Percentiles rank a stretch among this genome's conserved stretches.
Conservation (phyloP, 768 basidiomycete species). For the Xerocomellus chrysenteron region DNA sequence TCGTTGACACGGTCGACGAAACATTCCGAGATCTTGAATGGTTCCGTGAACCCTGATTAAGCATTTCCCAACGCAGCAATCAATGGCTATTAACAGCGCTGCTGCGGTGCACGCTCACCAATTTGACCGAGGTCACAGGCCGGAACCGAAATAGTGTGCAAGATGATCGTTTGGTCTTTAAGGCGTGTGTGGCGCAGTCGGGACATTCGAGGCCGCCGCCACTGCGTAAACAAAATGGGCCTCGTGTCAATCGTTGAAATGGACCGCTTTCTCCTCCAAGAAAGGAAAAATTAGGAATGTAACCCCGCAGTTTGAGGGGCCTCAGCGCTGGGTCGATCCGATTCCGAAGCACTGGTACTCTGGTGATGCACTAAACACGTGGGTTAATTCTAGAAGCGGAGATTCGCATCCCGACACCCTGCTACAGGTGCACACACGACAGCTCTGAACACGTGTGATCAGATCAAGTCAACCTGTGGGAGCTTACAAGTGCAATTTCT, state of each 20-base stretch:
- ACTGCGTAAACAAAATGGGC: constrained; percentile 22
- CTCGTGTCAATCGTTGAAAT: constrained; percentile 18
- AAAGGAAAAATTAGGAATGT: constrained; percentile 14
- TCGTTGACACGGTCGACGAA: constrained; percentile 12
- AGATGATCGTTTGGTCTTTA: not conserved
- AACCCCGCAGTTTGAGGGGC: constrained; percentile 34
- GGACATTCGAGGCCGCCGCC: constrained; percentile 11
- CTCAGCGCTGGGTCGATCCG: constrained; percentile 24
- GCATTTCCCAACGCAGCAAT: constrained; percentile 9
- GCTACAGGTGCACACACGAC: constrained; percentile 14
- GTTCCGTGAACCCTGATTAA: constrained; percentile 8
- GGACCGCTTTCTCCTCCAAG: constrained; percentile 1
- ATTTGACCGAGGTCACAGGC: constrained; percentile 10
- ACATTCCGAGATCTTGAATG: constrained; percentile 6
- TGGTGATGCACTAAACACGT: constrained; percentile 11
- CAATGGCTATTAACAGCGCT: constrained; percentile 9
- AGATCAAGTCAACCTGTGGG: constrained; percentile 18
- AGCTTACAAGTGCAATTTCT: constrained; percentile 14
- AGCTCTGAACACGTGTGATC: constrained; percentile 24
- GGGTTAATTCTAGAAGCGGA: constrained; percentile 25
- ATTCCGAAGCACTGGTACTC: constrained; percentile 14
- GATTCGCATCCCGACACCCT: constrained; percentile 21
- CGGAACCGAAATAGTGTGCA: constrained; percentile 27
- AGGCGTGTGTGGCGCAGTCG: constrained; percentile 10
- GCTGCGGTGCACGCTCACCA: constrained; percentile 17